Conservation (phyloP, 2,329 filamentous ascomycete species). For the Fonsecaea nubica region DNA sequence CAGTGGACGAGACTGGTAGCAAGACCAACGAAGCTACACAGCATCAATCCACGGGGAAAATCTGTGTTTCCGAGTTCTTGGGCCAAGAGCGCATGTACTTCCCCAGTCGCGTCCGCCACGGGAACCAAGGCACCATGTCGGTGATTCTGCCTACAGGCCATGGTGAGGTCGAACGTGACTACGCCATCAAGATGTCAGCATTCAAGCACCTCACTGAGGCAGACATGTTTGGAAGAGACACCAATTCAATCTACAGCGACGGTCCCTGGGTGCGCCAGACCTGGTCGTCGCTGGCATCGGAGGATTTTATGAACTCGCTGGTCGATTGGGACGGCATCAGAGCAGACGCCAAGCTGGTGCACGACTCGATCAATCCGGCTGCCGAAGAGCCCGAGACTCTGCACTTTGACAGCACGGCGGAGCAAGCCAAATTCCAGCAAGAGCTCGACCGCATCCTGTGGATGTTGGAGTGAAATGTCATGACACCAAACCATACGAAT, state of each 20-base stretch:
- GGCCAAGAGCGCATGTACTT: not conserved
- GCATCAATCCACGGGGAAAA: no score
- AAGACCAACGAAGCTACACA: not conserved
- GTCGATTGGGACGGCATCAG: constrained; percentile 28
- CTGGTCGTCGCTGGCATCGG: not conserved
- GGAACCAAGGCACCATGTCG: constrained; percentile 6
- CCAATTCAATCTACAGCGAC: not conserved
- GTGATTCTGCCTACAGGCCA: constrained; percentile 16
- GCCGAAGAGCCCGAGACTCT: not conserved
- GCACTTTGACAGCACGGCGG: constrained; percentile 13
- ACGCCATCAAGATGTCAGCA: not conserved
- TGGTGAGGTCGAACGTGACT: constrained; percentile 9
- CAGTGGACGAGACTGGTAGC: not conserved
- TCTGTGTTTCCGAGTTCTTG: not conserved
- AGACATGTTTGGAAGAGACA: not conserved
- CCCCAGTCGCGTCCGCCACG: constrained; percentile 5
- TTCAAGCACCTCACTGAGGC: not conserved
- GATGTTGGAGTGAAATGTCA: constrained; percentile 17
- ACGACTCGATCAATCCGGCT: constrained; percentile 1
- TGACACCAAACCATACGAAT: no score
- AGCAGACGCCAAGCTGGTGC: constrained; percentile 1
- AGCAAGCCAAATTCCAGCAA: constrained; percentile 9
- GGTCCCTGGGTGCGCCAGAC: not conserved
- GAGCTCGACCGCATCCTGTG: constrained; percentile 15
- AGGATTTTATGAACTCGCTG: constrained; percentile 17